phyloP scores from a whole-genome alignment of 352 stramenopile species.

The Phytophthora rubi region DNA sequence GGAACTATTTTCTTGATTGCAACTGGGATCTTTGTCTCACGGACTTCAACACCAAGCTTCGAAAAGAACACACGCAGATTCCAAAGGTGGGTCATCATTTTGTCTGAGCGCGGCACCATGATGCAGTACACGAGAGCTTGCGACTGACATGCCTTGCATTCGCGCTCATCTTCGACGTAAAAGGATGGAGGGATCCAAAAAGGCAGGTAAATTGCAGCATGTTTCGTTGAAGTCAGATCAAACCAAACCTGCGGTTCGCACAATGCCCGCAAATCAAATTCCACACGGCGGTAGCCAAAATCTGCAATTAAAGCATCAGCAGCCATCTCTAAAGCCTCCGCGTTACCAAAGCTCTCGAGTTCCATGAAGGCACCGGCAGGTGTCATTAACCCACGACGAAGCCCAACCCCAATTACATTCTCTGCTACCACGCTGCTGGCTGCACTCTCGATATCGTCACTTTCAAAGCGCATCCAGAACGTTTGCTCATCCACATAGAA shows the following conservation, averaged over 20 bases:
- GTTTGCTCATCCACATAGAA: constrained; percentile 39
- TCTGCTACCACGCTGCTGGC: constrained; percentile 19
- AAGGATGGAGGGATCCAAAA: constrained; percentile 48
- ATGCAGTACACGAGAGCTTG: constrained; percentile 49
- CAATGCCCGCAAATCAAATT: constrained; percentile 58
- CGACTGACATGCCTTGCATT: constrained; percentile 44
- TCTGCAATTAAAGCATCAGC: constrained; percentile 27
- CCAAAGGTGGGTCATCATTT: constrained; percentile 38
- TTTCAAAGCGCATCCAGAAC: constrained; percentile 65
- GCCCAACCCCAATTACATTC: constrained; percentile 29
- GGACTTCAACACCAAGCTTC: constrained; percentile 54
- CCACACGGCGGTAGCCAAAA: constrained; percentile 28
- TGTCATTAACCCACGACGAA: constrained; percentile 46
- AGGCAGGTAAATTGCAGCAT: constrained; percentile 38
- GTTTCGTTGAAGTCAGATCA: constrained; percentile 36
- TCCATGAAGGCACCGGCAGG: constrained; percentile 39
- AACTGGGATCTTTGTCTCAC: constrained; percentile 47
- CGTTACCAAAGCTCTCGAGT: constrained; percentile 26
- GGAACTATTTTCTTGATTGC: constrained; percentile 10
- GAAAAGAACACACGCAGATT: constrained; percentile 54
- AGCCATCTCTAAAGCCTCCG: constrained; percentile 23
- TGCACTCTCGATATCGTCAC: constrained; percentile 45
- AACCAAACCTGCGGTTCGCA: constrained; percentile 53
- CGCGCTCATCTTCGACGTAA: constrained; percentile 39
- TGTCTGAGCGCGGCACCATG: constrained; percentile 24